Conservation (phyloP, 1,284 basidiomycete species). For the Lentinula novae-zelandiae region DNA sequence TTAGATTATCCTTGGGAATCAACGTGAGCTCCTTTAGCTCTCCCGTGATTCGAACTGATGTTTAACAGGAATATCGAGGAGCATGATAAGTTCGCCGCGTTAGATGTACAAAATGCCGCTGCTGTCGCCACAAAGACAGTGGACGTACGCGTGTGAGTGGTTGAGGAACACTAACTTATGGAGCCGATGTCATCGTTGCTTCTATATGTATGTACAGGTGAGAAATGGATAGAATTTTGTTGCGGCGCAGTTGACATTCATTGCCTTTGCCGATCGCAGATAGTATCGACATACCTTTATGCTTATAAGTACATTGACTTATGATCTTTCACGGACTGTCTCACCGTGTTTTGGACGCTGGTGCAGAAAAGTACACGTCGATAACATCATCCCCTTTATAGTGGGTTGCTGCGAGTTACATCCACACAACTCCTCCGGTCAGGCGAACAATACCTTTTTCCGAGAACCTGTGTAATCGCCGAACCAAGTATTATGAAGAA, state of each 20-base stretch:
- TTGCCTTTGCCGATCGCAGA: background rate
- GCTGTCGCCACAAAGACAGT: background rate
- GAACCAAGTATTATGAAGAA: background rate
- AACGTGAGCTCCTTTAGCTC: conserved; percentile 40
- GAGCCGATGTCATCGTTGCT: background rate
- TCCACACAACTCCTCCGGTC: too few relatives aligned
- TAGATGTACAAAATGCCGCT: conserved; percentile 20
- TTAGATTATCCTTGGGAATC: conserved; percentile 85
- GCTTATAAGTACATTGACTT: too few relatives aligned
- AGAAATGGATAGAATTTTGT: background rate
- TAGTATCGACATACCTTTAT: too few relatives aligned
- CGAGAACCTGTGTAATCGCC: background rate
- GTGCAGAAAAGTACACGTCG: too few relatives aligned
- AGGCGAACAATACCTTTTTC: background rate
- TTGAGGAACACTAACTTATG: background rate
- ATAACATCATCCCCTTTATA: too few relatives aligned
- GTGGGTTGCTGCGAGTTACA: too few relatives aligned
- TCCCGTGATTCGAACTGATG: background rate
- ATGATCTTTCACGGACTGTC: too few relatives aligned
- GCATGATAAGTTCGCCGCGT: conserved; percentile 61
- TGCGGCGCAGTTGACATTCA: background rate
- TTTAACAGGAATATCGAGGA: conserved; percentile 67
- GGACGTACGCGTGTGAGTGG: background rate
- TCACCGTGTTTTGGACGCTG: too few relatives aligned
- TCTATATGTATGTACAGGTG: background rate